Evolutionary conservation across 257 asterid genomes (phyloP).

Genomic region (Rhazya stricta): DNA sequence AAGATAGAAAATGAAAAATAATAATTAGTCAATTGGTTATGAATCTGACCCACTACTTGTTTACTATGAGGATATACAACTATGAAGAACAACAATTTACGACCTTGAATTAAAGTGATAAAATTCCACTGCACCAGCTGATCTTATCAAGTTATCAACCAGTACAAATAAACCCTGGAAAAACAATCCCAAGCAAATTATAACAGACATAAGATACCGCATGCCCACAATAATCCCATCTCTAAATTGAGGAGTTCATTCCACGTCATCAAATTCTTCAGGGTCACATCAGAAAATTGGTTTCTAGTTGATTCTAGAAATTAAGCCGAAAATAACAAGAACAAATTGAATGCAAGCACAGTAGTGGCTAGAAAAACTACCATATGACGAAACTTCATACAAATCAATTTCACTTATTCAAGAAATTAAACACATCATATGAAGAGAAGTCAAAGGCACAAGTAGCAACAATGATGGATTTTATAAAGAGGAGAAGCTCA

Average conservation of each 20-base stretch:
- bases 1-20: too few relatives aligned
- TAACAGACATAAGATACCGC: background rate
- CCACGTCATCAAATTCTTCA: background rate
- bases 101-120: background rate
- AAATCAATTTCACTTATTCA: background rate
- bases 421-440: background rate
- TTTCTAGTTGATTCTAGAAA: background rate
- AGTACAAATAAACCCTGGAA: too few relatives aligned
- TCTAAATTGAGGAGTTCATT: background rate
- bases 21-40: background rate
- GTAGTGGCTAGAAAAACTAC: too few relatives aligned
- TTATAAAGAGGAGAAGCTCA: too few relatives aligned
- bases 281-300: background rate
- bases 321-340: background rate
- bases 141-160: background rate
- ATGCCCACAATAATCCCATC: background rate
- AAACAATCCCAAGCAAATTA: background rate
- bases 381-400: background rate
- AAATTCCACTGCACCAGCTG: background rate
- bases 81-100: background rate
- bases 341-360: too few relatives aligned
- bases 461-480: too few relatives aligned
- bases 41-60: too few relatives aligned
- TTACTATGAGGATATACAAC: too few relatives aligned
- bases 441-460: background rate